Conservation (phyloP, 2,329 filamentous ascomycete genomes). For the Penicillium frequentans region DNA sequence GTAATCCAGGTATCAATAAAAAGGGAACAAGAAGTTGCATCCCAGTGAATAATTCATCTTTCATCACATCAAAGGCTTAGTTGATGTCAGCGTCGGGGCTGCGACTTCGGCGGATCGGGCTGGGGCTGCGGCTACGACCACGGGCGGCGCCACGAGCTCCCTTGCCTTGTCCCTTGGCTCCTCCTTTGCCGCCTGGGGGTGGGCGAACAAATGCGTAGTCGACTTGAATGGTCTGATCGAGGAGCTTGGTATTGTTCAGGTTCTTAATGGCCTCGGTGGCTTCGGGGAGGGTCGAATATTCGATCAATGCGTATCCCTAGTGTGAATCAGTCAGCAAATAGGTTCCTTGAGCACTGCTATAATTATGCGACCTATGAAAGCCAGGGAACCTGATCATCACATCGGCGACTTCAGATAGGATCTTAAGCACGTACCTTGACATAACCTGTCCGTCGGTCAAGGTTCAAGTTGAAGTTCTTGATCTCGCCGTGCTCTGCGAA, state of each 20-base stretch:
- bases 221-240: slow-evolving; percentile 65
- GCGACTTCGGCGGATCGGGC: slow-evolving; percentile 37
- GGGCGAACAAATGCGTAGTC: slow-evolving; percentile 68
- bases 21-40: slow-evolving; percentile 1
- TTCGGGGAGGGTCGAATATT: slow-evolving; percentile 64
- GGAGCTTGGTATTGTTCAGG: slow-evolving; percentile 60
- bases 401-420: not conserved
- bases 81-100: slow-evolving; percentile 44
- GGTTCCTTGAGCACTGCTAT: not conserved
- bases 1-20: slow-evolving; percentile 15
- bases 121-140: slow-evolving; percentile 46
- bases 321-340: slow-evolving; percentile 9
- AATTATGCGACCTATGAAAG: not conserved
- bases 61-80: slow-evolving; percentile 17
- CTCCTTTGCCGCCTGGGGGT: slow-evolving; percentile 47
- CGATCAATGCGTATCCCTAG: slow-evolving; percentile 66
- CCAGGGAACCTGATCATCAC: not conserved
- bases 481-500: slow-evolving; percentile 68
- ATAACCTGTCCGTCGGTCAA: slow-evolving; percentile 66
- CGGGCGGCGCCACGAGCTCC: slow-evolving; percentile 40
- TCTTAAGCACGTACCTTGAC: slow-evolving; percentile 56
- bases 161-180: slow-evolving; percentile 41
- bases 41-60: slow-evolving; percentile 6
- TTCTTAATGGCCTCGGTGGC: slow-evolving; percentile 63
- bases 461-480: slow-evolving; percentile 66